phyloP scores from a whole-genome alignment of 2,329 filamentous ascomycete genomes.

The Zymoseptoria pseudotritici region DNA sequence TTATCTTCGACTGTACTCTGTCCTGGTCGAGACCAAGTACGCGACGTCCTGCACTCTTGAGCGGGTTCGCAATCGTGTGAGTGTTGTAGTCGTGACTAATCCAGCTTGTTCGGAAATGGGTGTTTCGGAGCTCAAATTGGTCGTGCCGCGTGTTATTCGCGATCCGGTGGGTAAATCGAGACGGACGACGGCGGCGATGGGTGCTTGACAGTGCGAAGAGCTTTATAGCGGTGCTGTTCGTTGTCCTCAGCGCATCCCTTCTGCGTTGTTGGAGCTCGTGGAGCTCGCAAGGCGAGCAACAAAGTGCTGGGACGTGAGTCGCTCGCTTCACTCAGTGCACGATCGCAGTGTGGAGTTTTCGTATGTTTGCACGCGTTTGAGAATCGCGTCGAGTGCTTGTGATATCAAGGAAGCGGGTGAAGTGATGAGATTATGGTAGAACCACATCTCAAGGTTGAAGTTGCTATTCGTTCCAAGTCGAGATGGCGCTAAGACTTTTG shows the following conservation, averaged over 20 bases:
- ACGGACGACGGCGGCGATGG: conserved; percentile 14
- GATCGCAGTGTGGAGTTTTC: background rate
- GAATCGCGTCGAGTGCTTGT: background rate
- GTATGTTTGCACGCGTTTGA: background rate
- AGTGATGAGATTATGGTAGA: background rate
- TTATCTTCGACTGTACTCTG: conserved; percentile 1
- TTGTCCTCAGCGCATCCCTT: background rate
- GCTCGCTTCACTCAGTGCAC: background rate
- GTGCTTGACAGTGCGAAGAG: background rate
- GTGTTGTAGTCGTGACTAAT: conserved; percentile 12
- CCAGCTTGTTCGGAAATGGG: background rate
- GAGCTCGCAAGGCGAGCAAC: background rate
- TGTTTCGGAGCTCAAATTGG: conserved; percentile 1
- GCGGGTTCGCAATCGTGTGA: conserved; percentile 1
- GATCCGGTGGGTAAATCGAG: conserved; percentile 10
- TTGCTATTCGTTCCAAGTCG: background rate
- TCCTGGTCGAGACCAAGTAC: background rate
- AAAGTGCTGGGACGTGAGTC: background rate
- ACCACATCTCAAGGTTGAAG: background rate
- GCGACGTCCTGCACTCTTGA: conserved; percentile 1
- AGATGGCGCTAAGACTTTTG: background rate
- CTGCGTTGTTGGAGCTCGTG: background rate
- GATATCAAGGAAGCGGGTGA: no score
- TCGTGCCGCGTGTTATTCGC: conserved; percentile 6
- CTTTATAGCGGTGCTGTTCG: background rate